Evolutionary conservation across 108 stramenopile genomes (phyloP), one percentile per base, ranked within the genome.

Genomic region (Skeletonema grethae): DNA sequence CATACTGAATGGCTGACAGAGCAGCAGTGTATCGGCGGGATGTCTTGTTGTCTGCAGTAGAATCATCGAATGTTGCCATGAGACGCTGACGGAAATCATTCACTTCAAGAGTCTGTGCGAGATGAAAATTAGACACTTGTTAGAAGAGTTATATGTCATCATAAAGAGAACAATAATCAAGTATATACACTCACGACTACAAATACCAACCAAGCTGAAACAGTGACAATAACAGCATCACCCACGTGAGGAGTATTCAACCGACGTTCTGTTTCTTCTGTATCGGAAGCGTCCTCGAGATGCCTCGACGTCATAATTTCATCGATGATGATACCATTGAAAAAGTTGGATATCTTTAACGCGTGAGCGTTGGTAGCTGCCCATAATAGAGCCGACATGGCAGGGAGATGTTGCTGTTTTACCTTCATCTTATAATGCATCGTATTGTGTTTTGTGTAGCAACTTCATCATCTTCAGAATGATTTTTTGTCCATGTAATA

Each of bases 41-140:
- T 15, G 50, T 53, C 7, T 53, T 53, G 1, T 24, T 22, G 22
- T 53, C 50, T 53, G 50, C 6, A 5, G 20, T 53, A 22, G 50
- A 53, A 7, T 24, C 50, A 4, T 53, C 7, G 22, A 24, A 53
- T 22, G 50, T 53, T 5, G 50, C 50, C 50, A 53, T 53, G 50
- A 74, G 65, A 7, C 59, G 65, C 18, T 74, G 73, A 6, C 65
- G 39, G 63, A 74, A 74, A 36, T 74, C 73, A 24, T 74, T 74
- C 18, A 74, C 28, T 67, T 74, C 73, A 22, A 74, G 73, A 4
- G 73, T 74, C 65, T 53, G 50, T 30, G 18, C 3, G 13, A 13
- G n/a, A 13, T 18, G 18, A 13, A 67, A 55, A n/a, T 10, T 30
- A 32, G 16, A 56, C 10, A 48, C 55, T 55, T 53, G 50, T 22